These are phyloP conservation scores for Thielaviopsis euricoi DNA, from an alignment of 2,329 filamentous ascomycete species.

Conservation along the genomic window DNA sequence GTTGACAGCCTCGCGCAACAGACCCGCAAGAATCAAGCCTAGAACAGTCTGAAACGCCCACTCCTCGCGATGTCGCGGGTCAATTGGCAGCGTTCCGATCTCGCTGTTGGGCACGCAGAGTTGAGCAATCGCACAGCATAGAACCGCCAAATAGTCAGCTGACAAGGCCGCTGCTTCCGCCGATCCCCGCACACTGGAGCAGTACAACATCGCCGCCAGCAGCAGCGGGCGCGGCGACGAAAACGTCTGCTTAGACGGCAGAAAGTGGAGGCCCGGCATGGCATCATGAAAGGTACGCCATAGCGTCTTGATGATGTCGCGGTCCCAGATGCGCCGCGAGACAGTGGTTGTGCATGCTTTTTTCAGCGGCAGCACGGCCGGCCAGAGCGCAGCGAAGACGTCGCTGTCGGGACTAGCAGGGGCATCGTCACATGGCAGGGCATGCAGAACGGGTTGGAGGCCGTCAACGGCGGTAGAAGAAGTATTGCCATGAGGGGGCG, in stretches of 20 bases:
- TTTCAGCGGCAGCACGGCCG: conserved; percentile 18
- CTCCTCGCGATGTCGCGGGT: conserved; percentile 17
- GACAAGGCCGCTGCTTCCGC: conserved; percentile 21
- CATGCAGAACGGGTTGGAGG: neutral
- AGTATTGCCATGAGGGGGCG: conserved; percentile 1
- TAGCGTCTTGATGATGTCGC: conserved; percentile 18
- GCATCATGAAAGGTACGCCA: conserved; percentile 26
- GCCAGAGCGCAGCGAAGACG: conserved; percentile 17
- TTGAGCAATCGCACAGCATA: conserved; percentile 25
- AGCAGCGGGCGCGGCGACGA: conserved; percentile 26
- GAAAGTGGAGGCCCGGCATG: conserved; percentile 28
- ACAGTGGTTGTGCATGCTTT: conserved; percentile 15
- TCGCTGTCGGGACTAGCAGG: conserved; percentile 7
- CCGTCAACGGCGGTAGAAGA: neutral
- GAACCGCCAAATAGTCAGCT: conserved; percentile 22
- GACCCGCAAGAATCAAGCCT: conserved; percentile 24
- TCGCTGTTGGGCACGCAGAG: conserved; percentile 21
- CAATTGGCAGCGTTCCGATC: conserved; percentile 15
- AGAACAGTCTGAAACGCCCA: conserved; percentile 27
- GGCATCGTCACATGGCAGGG: neutral
- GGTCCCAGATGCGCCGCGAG: conserved; percentile 20
- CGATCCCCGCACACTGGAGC: conserved; percentile 20
- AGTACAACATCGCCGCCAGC: conserved; percentile 28
- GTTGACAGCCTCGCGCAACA: conserved; percentile 25
- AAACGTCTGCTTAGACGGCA: conserved; percentile 26